Base-by-base conservation (phyloP, 2,329 filamentous ascomycete species). In the Conoideocrella luteorostrata region DNA sequence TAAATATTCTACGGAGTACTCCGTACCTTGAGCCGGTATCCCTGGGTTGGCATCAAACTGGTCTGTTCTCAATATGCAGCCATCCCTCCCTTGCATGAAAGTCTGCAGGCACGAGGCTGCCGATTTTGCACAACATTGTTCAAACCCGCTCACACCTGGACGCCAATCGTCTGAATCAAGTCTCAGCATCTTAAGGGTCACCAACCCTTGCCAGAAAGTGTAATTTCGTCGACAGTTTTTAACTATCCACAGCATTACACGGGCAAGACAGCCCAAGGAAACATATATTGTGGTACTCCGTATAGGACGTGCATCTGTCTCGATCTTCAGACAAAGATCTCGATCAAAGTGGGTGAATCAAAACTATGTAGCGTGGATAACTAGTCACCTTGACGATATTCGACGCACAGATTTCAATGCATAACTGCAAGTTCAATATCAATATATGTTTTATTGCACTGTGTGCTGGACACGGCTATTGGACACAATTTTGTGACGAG, bases 251-350 rank as follows among this genome's bases (percentile, higher is more conserved):
- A 50, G 53, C 46, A 52, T 43, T 47, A 41, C 20, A 49, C 47
- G 43, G n/a, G 50, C 47, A 46, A 52, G 51, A 48, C 45, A 46
- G 35, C 36, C 12, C 43, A 46, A n/a, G n/a, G n/a, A n/a, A n/a
- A n/a, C n/a, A n/a, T n/a, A n/a, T n/a, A n/a, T n/a, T n/a, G n/a
- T n/a, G n/a, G n/a, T n/a, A n/a, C n/a, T n/a, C n/a, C n/a, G n/a
- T n/a, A n/a, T n/a, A n/a, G n/a, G n/a, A n/a, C n/a, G n/a, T 41
- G 41, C 32, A 39, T 46, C 45, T 37, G 47, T 53, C 41, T 45
- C 29, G 42, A 46, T 49, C 46, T 41, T 46, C 41, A 47, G 47
- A 24, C 24, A 15, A n/a, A 47, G 53, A 53, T 56, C 53, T 50
- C 54, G 50, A 55, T 56, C 50, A 47, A 37, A 13, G 32, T 22